Base-by-base conservation (phyloP, 345 rosid genomes). In the Citrus australasica region DNA sequence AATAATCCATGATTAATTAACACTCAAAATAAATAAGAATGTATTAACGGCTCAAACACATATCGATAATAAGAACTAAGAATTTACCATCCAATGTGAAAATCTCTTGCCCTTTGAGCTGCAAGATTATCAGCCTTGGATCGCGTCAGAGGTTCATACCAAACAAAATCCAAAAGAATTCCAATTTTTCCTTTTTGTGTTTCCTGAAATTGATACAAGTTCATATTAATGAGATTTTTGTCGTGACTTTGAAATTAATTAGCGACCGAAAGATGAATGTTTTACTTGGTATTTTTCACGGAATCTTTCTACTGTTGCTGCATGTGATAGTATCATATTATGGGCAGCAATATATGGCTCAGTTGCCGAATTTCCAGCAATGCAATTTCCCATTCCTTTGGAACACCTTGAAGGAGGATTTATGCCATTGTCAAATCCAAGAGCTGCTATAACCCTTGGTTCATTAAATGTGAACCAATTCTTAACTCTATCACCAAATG, bases 81-180 rank as follows among this genome's bases (percentile, higher is more conserved):
- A 11, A 25, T 17, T 48, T 83, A 91, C 95, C 95, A 91, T 79
- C 95, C 95, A 74, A 87, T 46, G 72, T 90, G 91, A 32, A 91
- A 91, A 72, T 91, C 95, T 79, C 93, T 87, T 21, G 92, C 95
- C 79, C 93, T 88, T 82, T 91, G 93, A 73, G 93, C 95, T 64
- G 95, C 95, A 73, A 82, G 61, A 51, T 82, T 85, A 75, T 90
- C 95, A 4, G 85, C 90, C 79, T 84, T 81, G 62, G 87, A 84
- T 69, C 82, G 78, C 35, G 92, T 90, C 4, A 88, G 88, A 70
- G 92, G 92, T 62, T 91, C 95, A 16, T 91, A 91, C 89, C 91
- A 89, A 17, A 75, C 85, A 65, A 91, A 89, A 81, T 91, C 95
- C 82, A 90, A 73, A 56, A 91, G 81, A 77, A 88, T 90, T 69